Base-by-base conservation (phyloP, 2,329 filamentous ascomycete species). In the Dothideomycetes sp. region DNA sequence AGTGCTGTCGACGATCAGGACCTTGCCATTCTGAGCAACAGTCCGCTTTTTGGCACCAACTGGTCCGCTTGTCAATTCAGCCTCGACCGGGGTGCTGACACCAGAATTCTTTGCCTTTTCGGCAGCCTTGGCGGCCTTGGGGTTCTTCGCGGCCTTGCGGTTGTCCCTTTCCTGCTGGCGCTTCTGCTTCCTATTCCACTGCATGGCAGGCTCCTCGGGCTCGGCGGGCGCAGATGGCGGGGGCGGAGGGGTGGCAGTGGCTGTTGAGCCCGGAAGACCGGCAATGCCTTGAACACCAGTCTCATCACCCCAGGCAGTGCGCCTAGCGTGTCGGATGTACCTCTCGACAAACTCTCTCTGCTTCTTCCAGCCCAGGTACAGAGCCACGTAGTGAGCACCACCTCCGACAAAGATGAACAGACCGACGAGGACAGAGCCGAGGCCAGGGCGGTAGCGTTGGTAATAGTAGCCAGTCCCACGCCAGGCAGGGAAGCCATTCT, bases 401-500 rank as follows among this genome's bases (percentile, higher is more conserved):
- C 91, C 91, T 42, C 88, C 89, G 37, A 83, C 76, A 38, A 85
- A 75, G 46, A 94, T 59, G 61, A 96, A 86, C 31, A 94, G 65
- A 35, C 89, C 88, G 18, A 81, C 45, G 37, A 96, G 62, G 34
- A 94, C 91, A 11, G 84, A 84, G 43, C 85, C 86, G 33, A 96
- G 69, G 7, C 91, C 91, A 2, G 91, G 91, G 15, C 91, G 77
- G 72, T 89, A 95, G 42, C 91, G 80, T 53, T 79, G 79, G 69
- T 98, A 98, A 73, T 96, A 98, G 73, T 98, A 98, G 46, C 91
- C 89, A 33, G 89, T 95, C 43, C 91, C 91, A 67, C 89, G 88
- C 91, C 91, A 98, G 41, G 77, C 77, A 22, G 91, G 91, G 68
- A 98, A 98, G 45, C 91, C 91, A 62, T 96, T 87, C 59, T 69